Base-by-base conservation (phyloP, 345 rosid genomes). In the Populus simonii region DNA sequence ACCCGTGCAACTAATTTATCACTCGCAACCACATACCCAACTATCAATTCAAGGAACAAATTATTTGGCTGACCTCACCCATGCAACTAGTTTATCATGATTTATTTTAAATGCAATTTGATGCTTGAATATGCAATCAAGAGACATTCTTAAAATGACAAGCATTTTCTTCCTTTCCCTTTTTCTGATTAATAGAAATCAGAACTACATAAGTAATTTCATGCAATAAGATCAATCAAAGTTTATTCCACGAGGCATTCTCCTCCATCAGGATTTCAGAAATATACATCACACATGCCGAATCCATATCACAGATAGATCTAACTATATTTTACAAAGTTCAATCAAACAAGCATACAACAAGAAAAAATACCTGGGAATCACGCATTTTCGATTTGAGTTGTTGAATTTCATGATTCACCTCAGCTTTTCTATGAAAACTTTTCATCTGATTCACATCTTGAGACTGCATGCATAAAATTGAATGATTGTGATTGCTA, bases 331-430 rank as follows among this genome's bases (percentile, higher is more conserved):
- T 13, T 45, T 20, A 20, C 74, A 71, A 39, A 10, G 33, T 51
- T 29, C 43, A 16, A 41, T 27, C 36, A 41, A 39, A 70, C 29
- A 62, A 71, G 51, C 43, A 73, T 55, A 15, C 23, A 57, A 36
- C 18, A 29, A 74, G 6, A 29, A 45, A 22, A 72, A 80, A 68
- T 92, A 96, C 99, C 99, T 96, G 97, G 45, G 99, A 96, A 55
- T 96, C 99, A 8, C 97, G 93, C 97, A 93, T 96, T 86, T 96
- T 96, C 25, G 89, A 88, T 86, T 91, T 96, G 68, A 91, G 92
- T 80, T 88, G 97, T 86, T 96, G 99, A 87, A 94, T 90, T 87
- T 94, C 97, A 84, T 89, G 98, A 86, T 92, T 92, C 81, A 92
- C 92, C 85, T 92, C 98, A 5, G 98, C 98, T 82, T 96, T 96